These are phyloP conservation scores for slime mould (Dictyostelium discoideum) DNA, from an alignment of 78 protist genomes.

Conservation along the genomic window DNA sequence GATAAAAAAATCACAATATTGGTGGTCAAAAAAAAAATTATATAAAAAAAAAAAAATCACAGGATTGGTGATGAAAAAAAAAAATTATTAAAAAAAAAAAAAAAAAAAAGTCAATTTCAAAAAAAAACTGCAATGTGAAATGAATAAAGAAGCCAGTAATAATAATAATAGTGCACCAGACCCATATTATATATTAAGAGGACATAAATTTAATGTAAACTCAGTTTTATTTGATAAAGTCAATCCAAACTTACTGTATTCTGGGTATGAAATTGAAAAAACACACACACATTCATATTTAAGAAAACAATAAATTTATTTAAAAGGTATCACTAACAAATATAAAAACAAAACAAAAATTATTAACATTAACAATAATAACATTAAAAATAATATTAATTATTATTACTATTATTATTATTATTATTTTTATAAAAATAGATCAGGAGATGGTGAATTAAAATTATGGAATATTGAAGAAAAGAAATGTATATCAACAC, in stretches of 20 bases:
- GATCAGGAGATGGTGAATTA: slow-evolving; percentile 76
- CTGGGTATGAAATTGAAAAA: slow-evolving; percentile 27
- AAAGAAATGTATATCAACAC: slow-evolving; percentile 41
- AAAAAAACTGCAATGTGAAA: too few species aligned
- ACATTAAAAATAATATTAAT: neutral
- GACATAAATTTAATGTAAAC: slow-evolving; percentile 29
- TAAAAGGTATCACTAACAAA: neutral
- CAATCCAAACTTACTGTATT: slow-evolving; percentile 34
- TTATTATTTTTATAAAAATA: neutral
- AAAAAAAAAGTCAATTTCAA: too few species aligned
- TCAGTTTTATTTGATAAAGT: slow-evolving; percentile 28
- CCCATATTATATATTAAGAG: slow-evolving; percentile 64
- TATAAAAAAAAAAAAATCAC: too few species aligned
- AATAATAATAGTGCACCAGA: slow-evolving; percentile 39
- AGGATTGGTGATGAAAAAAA: too few species aligned
- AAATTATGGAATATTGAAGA: slow-evolving; percentile 64
- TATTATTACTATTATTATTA: neutral
- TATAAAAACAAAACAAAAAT: neutral
- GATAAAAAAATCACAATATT: too few species aligned
- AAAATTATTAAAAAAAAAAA: too few species aligned
- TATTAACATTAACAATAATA: neutral
- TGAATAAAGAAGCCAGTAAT: neutral
- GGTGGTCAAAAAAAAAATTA: too few species aligned
- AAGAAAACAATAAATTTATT: too few species aligned
- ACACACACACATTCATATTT: too few species aligned